Base-by-base conservation (phyloP, 2,329 filamentous ascomycete species). In the Fusarium drepaniforme region DNA sequence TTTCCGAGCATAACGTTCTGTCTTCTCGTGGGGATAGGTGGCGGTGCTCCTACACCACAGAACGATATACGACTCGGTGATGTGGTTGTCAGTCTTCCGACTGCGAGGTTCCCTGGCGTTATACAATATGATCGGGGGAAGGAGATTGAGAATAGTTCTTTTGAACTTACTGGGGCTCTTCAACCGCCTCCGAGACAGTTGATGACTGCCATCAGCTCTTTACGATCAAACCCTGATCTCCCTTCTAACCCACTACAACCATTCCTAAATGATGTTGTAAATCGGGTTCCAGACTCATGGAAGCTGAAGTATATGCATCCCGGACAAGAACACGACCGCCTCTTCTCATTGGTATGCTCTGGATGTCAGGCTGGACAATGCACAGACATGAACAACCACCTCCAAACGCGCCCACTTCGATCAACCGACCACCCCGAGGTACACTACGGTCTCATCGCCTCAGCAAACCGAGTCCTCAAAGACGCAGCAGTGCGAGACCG, bases 61-160 rank as follows among this genome's bases (percentile, higher is more conserved):
- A 42, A 64, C 23, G 51, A 72, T 15, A 62, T 75, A 7, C 61
- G 74, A 0, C 73, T 78, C 0, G 77, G 77, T 0, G 74, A 77
- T 13, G 71, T 78, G 0, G 75, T 76, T 1, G 71, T 78, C 0
- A 63, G 69, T 42, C 35, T 59, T 4, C 65, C 68, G 7, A 64
- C 53, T 3, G n/a, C 44, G 0, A 40, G 6, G 2, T 63, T 63
- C 13, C 53, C 64, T 0, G 71, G 70, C 1, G 68, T 76, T 0
- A 66, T 78, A 2, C 74, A 77, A 13, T 73, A 70, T 21, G 75
- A 77, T 12, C 33, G 66, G 2, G 71, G 71, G 7, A 73, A 70
- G n/a, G 56, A 64, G 16, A 42, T 33, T 4, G 64, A 60, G 23
- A 21, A 37, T 13, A 38, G 33, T 16, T 9, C 13, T 13, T 69